These are phyloP conservation scores for Juglanconis sp. DNA, from an alignment of 2,329 filamentous ascomycete species.

Conservation along the genomic window DNA sequence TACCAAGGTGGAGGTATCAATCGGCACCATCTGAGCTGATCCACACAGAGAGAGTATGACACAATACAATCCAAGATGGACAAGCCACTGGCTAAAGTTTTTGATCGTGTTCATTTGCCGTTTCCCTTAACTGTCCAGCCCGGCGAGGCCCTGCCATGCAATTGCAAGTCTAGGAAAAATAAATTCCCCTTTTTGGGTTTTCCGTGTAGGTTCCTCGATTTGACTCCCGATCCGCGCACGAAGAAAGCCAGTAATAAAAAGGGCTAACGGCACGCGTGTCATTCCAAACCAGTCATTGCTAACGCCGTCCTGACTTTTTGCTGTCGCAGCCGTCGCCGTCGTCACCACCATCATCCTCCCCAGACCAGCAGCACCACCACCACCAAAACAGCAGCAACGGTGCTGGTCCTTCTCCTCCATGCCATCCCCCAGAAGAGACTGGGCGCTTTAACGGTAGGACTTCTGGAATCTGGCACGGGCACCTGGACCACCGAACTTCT, in stretches of 20 bases:
- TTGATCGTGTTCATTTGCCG: slow-evolving; percentile 47
- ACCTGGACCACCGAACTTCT: slow-evolving; percentile 95
- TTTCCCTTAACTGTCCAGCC: slow-evolving; percentile 48
- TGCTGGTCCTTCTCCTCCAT: slow-evolving; percentile 11
- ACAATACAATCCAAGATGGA: no score
- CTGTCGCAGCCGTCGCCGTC: slow-evolving; percentile 9
- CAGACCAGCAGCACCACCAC: slow-evolving; percentile 29
- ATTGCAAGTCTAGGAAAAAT: slow-evolving; percentile 41
- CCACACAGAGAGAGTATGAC: no score
- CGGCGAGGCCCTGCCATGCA: slow-evolving; percentile 44
- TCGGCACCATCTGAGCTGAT: no score
- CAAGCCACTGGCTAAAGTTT: slow-evolving; percentile 30
- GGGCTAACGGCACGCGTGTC: slow-evolving; percentile 17
- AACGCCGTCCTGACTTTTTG: slow-evolving; percentile 15
- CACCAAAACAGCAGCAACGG: slow-evolving; percentile 17
- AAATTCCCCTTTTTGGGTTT: slow-evolving; percentile 31
- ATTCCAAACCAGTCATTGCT: slow-evolving; percentile 5
- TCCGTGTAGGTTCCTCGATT: slow-evolving; percentile 19
- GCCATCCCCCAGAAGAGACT: slow-evolving; percentile 13
- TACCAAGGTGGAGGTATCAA: no score
- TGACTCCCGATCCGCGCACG: slow-evolving; percentile 28
- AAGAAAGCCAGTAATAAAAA: slow-evolving; percentile 10
- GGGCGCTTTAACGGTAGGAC: slow-evolving; percentile 82
- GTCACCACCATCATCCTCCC: slow-evolving; percentile 12
- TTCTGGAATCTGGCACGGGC: slow-evolving; percentile 97